These are phyloP conservation scores for Hypoxylon sp. DNA, from an alignment of 2,329 filamentous ascomycete genomes.

Conservation along the genomic window DNA sequence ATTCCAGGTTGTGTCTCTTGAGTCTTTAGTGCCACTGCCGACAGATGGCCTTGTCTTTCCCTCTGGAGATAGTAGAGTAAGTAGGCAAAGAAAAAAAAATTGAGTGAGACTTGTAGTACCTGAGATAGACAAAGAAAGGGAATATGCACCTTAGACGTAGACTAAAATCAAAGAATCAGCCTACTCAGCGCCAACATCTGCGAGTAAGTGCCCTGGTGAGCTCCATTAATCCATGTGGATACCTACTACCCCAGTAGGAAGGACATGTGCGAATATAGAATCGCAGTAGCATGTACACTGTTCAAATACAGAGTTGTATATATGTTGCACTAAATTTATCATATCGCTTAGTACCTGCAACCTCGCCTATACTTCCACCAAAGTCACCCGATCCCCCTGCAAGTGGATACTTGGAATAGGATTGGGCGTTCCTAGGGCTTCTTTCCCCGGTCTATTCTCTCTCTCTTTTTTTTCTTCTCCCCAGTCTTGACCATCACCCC, in stretches of 20 bases:
- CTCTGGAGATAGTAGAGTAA: constrained; percentile 5
- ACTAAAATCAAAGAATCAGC: constrained; percentile 25
- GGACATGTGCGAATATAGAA: constrained; percentile 12
- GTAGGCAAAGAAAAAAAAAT: not conserved
- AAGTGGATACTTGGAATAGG: constrained; percentile 27
- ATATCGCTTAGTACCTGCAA: constrained; percentile 32
- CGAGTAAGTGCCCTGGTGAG: constrained; percentile 19
- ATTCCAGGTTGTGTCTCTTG: constrained; percentile 19
- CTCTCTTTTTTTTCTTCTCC: constrained; percentile 24
- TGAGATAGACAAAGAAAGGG: constrained; percentile 27
- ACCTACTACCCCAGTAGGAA: constrained; percentile 16
- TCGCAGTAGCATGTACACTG: constrained; percentile 31
- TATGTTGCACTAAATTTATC: constrained; percentile 2
- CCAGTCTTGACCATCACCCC: constrained; percentile 18
- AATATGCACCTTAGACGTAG: constrained; percentile 10
- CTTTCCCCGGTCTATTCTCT: constrained; percentile 35
- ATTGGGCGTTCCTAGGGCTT: constrained; percentile 33
- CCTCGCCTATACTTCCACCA: constrained; percentile 24
- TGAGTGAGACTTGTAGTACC: not conserved
- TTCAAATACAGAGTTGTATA: not conserved
- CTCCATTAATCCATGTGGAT: constrained; percentile 28
- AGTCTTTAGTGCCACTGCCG: constrained; percentile 21
- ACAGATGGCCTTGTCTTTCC: constrained; percentile 34
- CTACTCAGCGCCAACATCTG: constrained; percentile 17
- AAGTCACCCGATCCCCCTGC: constrained; percentile 28